Percentiles rank a stretch among this genome's conserved stretches.
These are phyloP conservation scores for Cystobasidium sp. DNA, from an alignment of 1,284 basidiomycete species.

Conservation along the genomic window DNA sequence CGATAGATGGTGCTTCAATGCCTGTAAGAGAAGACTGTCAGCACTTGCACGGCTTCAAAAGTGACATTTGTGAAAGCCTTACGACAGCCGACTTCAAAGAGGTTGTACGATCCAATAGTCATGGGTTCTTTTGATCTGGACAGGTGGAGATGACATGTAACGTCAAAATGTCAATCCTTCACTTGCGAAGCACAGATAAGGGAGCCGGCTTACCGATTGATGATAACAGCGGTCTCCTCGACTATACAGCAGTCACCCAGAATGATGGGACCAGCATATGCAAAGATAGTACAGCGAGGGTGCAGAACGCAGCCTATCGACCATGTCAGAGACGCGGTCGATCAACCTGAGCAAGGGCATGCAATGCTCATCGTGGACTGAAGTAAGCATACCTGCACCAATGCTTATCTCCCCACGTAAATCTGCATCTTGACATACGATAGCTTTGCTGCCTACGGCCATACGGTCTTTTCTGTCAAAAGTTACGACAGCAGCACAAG, in stretches of 20 bases:
- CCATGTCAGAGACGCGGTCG: background rate
- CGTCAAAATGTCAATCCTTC: conserved; percentile 18
- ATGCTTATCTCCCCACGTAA: conserved; percentile 89
- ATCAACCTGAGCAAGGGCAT: background rate
- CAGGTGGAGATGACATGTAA: conserved; percentile 5
- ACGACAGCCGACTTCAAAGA: conserved; percentile 91
- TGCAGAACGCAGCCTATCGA: conserved; percentile 78
- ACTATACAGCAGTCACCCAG: conserved; percentile 87
- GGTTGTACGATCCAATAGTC: conserved; percentile 86
- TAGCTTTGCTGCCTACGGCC: conserved; percentile 74
- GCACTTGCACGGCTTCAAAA: conserved; percentile 6
- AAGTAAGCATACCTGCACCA: conserved; percentile 66
- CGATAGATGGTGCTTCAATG: conserved; percentile 79
- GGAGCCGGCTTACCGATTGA: conserved; percentile 67
- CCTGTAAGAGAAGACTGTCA: conserved; percentile 60
- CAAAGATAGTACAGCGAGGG: conserved; percentile 87
- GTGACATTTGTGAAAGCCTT: conserved; percentile 55
- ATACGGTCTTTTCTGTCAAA: conserved; percentile 29
- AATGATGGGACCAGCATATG: conserved; percentile 80
- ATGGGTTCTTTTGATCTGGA: conserved; percentile 76
- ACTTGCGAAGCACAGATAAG: too few species aligned
- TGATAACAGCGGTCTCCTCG: conserved; percentile 84
- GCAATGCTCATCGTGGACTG: background rate
- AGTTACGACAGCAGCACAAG: background rate
- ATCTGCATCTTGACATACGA: conserved; percentile 85